Conservation (phyloP, 805 yeast species). For the Nakazawaea pomicola region DNA sequence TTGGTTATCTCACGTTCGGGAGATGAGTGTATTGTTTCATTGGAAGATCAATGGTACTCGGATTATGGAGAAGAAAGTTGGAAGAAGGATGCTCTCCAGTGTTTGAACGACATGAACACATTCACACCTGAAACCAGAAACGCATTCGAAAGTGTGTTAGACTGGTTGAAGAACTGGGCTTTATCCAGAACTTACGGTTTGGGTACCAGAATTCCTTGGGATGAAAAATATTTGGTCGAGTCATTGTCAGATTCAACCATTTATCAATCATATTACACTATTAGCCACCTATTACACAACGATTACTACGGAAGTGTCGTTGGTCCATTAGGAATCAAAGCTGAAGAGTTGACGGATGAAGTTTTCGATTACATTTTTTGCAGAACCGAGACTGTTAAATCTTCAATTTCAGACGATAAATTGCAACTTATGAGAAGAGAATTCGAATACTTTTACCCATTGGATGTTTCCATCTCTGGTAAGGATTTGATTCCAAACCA, state of each 20-base stretch:
- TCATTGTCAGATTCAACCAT: slow-evolving; percentile 94
- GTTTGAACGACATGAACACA: slow-evolving; percentile 70
- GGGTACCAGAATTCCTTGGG: slow-evolving; percentile 97
- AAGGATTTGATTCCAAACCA: slow-evolving; percentile 97
- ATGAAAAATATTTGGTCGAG: slow-evolving; percentile 86
- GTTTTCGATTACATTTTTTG: slow-evolving; percentile 89
- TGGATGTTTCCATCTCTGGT: slow-evolving; percentile 89
- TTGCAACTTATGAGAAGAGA: slow-evolving; percentile 80
- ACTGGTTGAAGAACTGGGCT: slow-evolving; percentile 98
- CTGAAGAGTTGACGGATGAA: slow-evolving; percentile 87
- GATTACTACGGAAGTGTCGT: slow-evolving; percentile 76
- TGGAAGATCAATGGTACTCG: slow-evolving; percentile 97
- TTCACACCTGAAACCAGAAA: slow-evolving; percentile 80
- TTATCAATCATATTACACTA: slow-evolving; percentile 92
- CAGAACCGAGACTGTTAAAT: slow-evolving; percentile 44
- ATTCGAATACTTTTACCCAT: slow-evolving; percentile 94
- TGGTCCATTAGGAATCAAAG: slow-evolving; percentile 70
- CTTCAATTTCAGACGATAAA: slow-evolving; percentile 60
- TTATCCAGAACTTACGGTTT: slow-evolving; percentile 94
- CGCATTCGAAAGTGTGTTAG: slow-evolving; percentile 90
- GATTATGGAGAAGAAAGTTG: slow-evolving; percentile 95
- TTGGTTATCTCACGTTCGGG: slow-evolving; percentile 91
- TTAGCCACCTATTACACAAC: slow-evolving; percentile 77
- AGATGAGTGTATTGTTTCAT: slow-evolving; percentile 92
- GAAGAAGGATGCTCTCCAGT: slow-evolving; percentile 77